Base-by-base conservation (phyloP, 345 rosid species). In the Punica granatum region DNA sequence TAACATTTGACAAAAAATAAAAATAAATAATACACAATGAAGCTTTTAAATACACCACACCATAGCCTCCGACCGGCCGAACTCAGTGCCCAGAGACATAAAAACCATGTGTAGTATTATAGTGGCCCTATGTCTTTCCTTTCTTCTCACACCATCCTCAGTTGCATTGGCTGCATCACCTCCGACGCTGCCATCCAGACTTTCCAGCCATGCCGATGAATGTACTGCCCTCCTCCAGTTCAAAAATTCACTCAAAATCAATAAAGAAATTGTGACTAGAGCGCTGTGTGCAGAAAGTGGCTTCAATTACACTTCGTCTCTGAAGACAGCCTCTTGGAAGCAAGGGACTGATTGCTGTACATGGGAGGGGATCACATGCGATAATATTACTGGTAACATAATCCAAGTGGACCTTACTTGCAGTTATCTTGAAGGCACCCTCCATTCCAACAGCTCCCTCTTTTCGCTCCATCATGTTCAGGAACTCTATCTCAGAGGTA, bases 341-440 rank as follows among this genome's bases (percentile, higher is more conserved):
- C 8, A 21, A 2, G 65, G 63, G n/a, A 39, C 23, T 4, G 69
- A 74, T 32, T 69, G 67, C 13, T 69, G 67, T 69, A 35, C 0
- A 0, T 69, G 67, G 70, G 69, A 64, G 0, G 70, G 77, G 16
- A 54, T 74, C 42, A 28, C 66, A 0, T 65, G 73, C 2, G 51
- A 64, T 3, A 14, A 43, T 11, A 2, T 19, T 1, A 54, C 41
- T 0, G 63, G 73, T 56, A 18, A 74, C 4, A 66, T 74, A 0
- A 44, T 74, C 3, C 34, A 61, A 13, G 44, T 74, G 0, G 44
- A 74, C 46, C 69, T 69, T 18, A 68, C 65, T 14, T 64, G 60
- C 60, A 73, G 65, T 3, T 63, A n/a, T 3, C 32, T 73, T 2
- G 16, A 63, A 0, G 72, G 69, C 19, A 21, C 60, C 30, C 23